Evolutionary conservation across 331 rosid genomes (phyloP), one percentile per base, ranked within the genome.

Genomic region (Ulmus americana): DNA sequence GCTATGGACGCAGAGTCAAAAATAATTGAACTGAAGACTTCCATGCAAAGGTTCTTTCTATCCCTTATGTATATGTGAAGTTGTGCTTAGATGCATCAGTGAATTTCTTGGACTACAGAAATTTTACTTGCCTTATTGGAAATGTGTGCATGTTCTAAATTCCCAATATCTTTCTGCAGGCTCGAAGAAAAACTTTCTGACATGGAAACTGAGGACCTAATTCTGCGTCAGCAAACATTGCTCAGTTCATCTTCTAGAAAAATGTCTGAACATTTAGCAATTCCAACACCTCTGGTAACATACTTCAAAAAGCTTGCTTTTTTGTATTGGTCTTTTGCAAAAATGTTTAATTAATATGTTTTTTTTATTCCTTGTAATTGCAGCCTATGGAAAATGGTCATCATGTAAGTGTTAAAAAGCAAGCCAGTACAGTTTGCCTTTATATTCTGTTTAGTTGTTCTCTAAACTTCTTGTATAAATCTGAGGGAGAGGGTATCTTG

Each of bases 131-230:
- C 40, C 60, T 66, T 6, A 13, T 14, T 40, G 16, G 28, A 46
- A n/a, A 7, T 35, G 5, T 66, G 46, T 67, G 63, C 61, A 35
- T 70, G 72, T 28, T 28, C 35, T 28, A 28, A 28, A 58, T 35
- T 75, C 20, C 42, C 20, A 58, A 15, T 64, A 15, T 72, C 64
- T 11, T 70, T 70, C 54, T 52, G 14, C 79, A 94, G 99, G 82
- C 86, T 94, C 53, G 90, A 90, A 82, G 99, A 94, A 82, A 90
- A 85, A 78, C 62, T 87, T 11, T 83, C 91, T 59, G 91, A 94
- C 82, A 77, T 85, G 83, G 95, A 90, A 81, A 74, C 88, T 3
- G 95, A 87, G 86, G 95, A 87, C 74, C 95, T 69, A 69, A 68
- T 90, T 67, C 73, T 87, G 59, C 84, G 95, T 66, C 85, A 86